Evolutionary conservation across 2,329 filamentous ascomycete species (phyloP), one percentile per base, ranked within the genome.

Genomic region (Diaporthe sp.): DNA sequence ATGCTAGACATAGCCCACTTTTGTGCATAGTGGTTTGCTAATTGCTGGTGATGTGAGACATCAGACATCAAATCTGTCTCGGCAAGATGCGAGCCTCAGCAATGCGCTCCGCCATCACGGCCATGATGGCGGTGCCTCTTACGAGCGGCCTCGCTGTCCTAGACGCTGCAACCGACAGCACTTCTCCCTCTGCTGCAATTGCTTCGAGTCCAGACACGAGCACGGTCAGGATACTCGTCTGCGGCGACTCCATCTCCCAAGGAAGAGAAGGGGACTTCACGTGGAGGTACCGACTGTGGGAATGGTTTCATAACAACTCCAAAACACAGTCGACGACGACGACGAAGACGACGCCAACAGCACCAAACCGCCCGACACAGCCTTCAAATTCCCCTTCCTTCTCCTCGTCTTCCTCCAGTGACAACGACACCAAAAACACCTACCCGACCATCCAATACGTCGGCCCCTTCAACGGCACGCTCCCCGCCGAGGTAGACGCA

Each of bases 241-340:
- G 84, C 9, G 84, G 85, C 65, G 84, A 86, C 76, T 85, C 84
- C 25, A 85, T 86, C 72, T 79, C 82, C 3, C 83, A 85, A 44
- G 84, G 85, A 17, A 77, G 76, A 34, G 84, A 86, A 74, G 84
- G 83, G 42, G 85, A 86, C 76, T 84, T 80, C 71, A 87, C 85
- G 13, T 87, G 85, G 85, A 81, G 85, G 12, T 87, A 84, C 70
- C 81, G 84, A 6, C 77, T 87, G 17, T 85, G 82, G 81, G 73
- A 86, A 65, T 87, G 85, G 85, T 80, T 86, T 70, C 76, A 76
- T 2, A 53, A 67, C 19, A 76, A 82, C 34, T 55, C 49, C 57
- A 28, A 53, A 6, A 8, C 71, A 39, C 44, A 51, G 37, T 34
- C 68, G 31, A 39, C 34, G 5, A 31, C 60, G 31, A 53, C 34